Base-by-base conservation (phyloP, 1,139 yeast species). In the Zygotorulaspora mrakii region DNA sequence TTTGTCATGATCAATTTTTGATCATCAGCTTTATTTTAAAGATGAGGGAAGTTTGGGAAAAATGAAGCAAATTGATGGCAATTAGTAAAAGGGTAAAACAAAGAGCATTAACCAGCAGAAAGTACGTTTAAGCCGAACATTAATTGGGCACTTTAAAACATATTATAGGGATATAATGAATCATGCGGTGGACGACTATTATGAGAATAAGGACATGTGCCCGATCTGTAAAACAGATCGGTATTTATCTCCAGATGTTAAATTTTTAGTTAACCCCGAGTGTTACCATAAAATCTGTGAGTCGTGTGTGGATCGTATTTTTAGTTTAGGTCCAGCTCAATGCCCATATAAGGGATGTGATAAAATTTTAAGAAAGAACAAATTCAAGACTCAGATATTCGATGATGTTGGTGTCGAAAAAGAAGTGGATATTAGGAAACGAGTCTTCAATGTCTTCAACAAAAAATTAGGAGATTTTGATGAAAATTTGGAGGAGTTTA, bases 231-330 rank as follows among this genome's bases (percentile, higher is more conserved):
- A 91, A 66, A 88, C 97, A 32, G 96, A 94, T 62, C 71, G 91
- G 62, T 91, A 91, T 63, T 71, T 91, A 47, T 87, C 95, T 33
- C 97, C 98, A 26, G 89, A 89, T 55, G 85, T 91, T 84, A 79
- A 75, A 54, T 89, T 91, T 59, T 75, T 91, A 42, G 89, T 91
- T 46, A 91, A 91, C 56, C 95, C 97, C 0, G 98, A 91, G 61
- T 91, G 99, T 65, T 91, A 94, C 61, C 99, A 91, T 61, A 89
- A 87, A 70, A 91, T 91, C 63, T 91, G 98, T 67, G 96, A 87
- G 59, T 82, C 95, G 2, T 91, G 98, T 65, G 97, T 88, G 32
- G 97, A 89, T 63, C 73, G 97, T 52, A 87, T 91, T 41, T 91
- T 87, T 62, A 79, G 95, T 9, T 67, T 85, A 36, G 99, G 99